Evolutionary conservation across 495 filamentous ascomycete genomes (phyloP), one percentile per base, ranked within the genome.

Genomic region (Recurvomyces mirabilis): DNA sequence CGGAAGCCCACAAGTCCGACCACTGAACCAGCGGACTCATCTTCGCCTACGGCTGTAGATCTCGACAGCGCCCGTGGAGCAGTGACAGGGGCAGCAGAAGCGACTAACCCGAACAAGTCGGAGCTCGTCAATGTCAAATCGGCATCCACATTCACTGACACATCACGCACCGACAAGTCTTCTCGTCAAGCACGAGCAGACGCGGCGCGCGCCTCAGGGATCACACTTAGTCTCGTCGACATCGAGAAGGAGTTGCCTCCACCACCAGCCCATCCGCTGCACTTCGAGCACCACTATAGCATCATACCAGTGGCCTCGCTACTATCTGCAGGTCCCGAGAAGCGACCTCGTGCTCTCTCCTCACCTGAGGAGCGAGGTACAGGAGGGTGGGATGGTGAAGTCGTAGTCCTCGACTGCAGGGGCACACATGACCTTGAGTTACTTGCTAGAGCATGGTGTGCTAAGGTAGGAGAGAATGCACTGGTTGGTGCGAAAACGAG

Each of bases 391-490:
- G 41, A 24, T 7, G 28, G 46, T 6, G 39, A 43, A 14, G 49
- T 60, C 13, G 35, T 61, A 1, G 50, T 64, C 14, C 47, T 64
- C 9, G 61, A 64, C 38, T 55, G 60, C 17, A 47, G 61, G 14
- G 55, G 53, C 1, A 22, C 37, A 4, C 38, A 40, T n/a, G 56
- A 51, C 29, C 32, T 62, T 14, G 57, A 59, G 41, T 39, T 62
- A 15, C 36, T 64, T 31, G 61, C 58, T 10, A 41, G 61, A 9
- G 58, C 61, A 3, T 64, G 61, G 61, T 64, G 60, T 32, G 58
- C 60, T 25, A 43, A 58, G 40, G 50, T 47, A 23, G 60, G 61
- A 1, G 30, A 54, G 18, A 52, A 59, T 57, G 60, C 61, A 12
- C 22, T 64, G 1, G 31, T 64, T n/a, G 61, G 57, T 12, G 52